Evolutionary conservation across 176 grass and related monocot genomes (phyloP), one percentile per base, ranked within the genome.

Genomic region (Hsuehochloa calcarea): DNA sequence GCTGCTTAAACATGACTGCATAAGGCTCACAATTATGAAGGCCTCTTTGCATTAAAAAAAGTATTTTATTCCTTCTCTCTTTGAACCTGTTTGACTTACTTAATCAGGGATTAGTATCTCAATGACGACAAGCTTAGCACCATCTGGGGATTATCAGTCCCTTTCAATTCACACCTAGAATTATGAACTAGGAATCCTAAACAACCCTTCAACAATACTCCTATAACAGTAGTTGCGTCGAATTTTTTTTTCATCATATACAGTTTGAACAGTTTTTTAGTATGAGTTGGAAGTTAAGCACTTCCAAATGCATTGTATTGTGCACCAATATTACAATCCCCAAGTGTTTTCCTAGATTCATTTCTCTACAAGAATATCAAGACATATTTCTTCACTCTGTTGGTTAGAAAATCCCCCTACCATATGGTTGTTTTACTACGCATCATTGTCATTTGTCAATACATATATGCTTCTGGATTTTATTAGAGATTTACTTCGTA

Each of bases 1-100:
- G 60, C 67, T 67, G 81, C 81, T 47, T 29, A 79, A 89, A 89
- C 81, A 80, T 20, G 82, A 80, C 87, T 49, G 60, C 27, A 69
- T 13, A 29, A 77, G 71, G 60, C 20, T 4, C 69, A 16, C 49
- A 59, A 16, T 31, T 80, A 29, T 74, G 82, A 31, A 60, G 13
- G 16, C 2, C 17, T 69, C 29, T 27, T 75, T 73, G 11, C 62
- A 81, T 51, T 54, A 43, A 75, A 64, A 64, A 14, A 74, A 75
- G 5, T 37, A 13, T 12, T 85, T 54, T 55, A 85, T 81, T 52
- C 70, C 31, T 43, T 89, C 20, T 84, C 46, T 65, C 29, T 58
- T 14, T 72, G 81, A 72, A 58, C 25, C 25, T 72, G 45, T 79
- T 65, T 8, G 25, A 67, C 4, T 85, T 80, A 26, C 62, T 88